phyloP scores from a whole-genome alignment of 352 stramenopile genomes.

The Globisporangium middletonii region DNA sequence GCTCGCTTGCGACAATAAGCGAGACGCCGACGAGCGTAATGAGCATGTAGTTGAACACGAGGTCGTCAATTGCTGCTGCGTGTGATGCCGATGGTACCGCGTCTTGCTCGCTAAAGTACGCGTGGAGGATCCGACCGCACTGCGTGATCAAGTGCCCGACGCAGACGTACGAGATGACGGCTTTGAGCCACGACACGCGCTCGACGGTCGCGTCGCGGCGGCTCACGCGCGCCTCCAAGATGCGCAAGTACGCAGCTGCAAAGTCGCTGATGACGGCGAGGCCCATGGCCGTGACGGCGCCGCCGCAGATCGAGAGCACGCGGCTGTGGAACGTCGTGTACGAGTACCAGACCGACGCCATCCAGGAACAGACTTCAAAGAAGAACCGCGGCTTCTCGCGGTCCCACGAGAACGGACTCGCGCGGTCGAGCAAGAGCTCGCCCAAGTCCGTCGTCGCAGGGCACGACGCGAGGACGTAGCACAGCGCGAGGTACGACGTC shows the following conservation, averaged over 20 bases:
- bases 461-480: slow-evolving; percentile 28
- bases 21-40: slow-evolving; percentile 71
- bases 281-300: slow-evolving; percentile 28
- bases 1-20: slow-evolving; percentile 69
- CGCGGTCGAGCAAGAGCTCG: slow-evolving; percentile 44
- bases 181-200: slow-evolving; percentile 62
- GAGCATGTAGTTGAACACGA: slow-evolving; percentile 66
- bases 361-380: slow-evolving; percentile 69
- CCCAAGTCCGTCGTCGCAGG: slow-evolving; percentile 22
- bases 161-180: slow-evolving; percentile 52
- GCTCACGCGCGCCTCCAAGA: slow-evolving; percentile 41
- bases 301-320: slow-evolving; percentile 36
- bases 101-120: slow-evolving; percentile 32
- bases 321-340: slow-evolving; percentile 51
- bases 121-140: slow-evolving; percentile 34
- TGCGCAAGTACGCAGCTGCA: slow-evolving; percentile 41
- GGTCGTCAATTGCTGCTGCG: slow-evolving; percentile 41
- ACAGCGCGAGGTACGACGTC: slow-evolving; percentile 40
- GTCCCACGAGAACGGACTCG: slow-evolving; percentile 42
- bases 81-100: slow-evolving; percentile 7
- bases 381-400: slow-evolving; percentile 51
- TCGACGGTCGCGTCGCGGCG: slow-evolving; percentile 18
- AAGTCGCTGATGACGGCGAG: slow-evolving; percentile 56
- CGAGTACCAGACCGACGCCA: slow-evolving; percentile 60
- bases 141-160: slow-evolving; percentile 63